A percentile compares a stretch with the other conserved stretches of the same genome.
Evolutionary conservation across 1,139 yeast species (phyloP).

Genomic region (Arxiozyma telluris): DNA sequence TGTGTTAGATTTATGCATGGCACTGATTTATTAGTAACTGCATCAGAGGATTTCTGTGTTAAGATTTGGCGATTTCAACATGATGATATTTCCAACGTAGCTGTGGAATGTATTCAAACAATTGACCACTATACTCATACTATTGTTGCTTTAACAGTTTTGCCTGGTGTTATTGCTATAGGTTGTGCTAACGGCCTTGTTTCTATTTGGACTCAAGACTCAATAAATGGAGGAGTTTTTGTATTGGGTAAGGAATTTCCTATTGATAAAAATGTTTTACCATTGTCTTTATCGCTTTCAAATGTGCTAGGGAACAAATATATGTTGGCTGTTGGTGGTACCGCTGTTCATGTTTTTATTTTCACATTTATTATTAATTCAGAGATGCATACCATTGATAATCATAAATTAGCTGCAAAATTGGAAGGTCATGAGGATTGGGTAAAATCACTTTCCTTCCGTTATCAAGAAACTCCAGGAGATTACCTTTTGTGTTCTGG

Average conservation of each 20-base stretch:
- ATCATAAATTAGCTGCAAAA: conserved; percentile 39
- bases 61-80: conserved; percentile 46
- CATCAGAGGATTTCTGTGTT: conserved; percentile 56
- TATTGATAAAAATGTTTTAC: conserved; percentile 48
- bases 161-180: conserved; percentile 38
- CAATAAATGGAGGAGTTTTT: conserved; percentile 19
- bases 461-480: conserved; percentile 36
- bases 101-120: conserved; percentile 30
- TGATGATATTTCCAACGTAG: conserved; percentile 5
- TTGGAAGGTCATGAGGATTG: conserved; percentile 91
- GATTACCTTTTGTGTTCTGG: conserved; percentile 70
- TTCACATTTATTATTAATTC: conserved; percentile 38
- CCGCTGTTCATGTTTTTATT: conserved; percentile 49
- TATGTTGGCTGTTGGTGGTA: conserved; percentile 77
- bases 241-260: conserved; percentile 32
- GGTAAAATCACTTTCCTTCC: conserved; percentile 67
- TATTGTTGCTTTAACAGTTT: conserved; percentile 38
- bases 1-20: conserved; percentile 50
- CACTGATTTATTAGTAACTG: conserved; percentile 44
- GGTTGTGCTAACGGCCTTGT: conserved; percentile 63
- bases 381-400: conserved; percentile 8
- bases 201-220: conserved; percentile 39
- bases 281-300: conserved; percentile 52
- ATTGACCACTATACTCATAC: conserved; percentile 39
- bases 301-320: conserved; percentile 33